Base-by-base conservation (phyloP, 352 stramenopile species). In the Phytophthora nicotianae region DNA sequence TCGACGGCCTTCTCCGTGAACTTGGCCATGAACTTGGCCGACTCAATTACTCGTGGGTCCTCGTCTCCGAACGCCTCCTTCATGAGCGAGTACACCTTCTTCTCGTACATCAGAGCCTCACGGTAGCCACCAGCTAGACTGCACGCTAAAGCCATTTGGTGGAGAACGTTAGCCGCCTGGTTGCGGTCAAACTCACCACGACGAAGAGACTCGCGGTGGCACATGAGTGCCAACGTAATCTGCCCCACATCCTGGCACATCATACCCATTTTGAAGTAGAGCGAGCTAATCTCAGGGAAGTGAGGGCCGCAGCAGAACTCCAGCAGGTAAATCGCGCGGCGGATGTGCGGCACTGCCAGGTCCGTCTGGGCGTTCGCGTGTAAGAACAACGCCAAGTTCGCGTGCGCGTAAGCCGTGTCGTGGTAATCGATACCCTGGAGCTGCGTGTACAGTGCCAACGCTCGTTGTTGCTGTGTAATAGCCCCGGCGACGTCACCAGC, bases 261-360 rank as follows among this genome's bases (percentile, higher is more conserved):
- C 58, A 90, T 97, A 46, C 95, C 96, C 73, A 98, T 87, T 69
- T 97, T 97, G 72, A 98, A 93, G 70, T 98, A 77, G 4, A 93
- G 78, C 47, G 86, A 86, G 41, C 85, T 91, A 53, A 98, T 86
- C 68, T 98, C 93, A 7, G 90, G 77, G 62, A 96, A 95, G 59
- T 97, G 86, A 45, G 86, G 86, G 3, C 97, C 96, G 21, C 77
- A 89, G 66, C 96, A 88, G 23, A 98, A 75, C 68, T 98, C 94
- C 55, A 98, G 86, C 42, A 98, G 66, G 62, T 98, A 98, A 62
- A 98, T 89, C 7, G 90, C 83, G 33, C 95, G 92, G 17, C 89
- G 87, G 50, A 98, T 67, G 74, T 98, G 93, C 35, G 88, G 81
- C 17, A 98, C 83, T 1, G 89, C 93, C 46, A 91, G 52, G 53